phyloP scores from a whole-genome alignment of 1,284 basidiomycete species.

The Chondrostereum purpureum region DNA sequence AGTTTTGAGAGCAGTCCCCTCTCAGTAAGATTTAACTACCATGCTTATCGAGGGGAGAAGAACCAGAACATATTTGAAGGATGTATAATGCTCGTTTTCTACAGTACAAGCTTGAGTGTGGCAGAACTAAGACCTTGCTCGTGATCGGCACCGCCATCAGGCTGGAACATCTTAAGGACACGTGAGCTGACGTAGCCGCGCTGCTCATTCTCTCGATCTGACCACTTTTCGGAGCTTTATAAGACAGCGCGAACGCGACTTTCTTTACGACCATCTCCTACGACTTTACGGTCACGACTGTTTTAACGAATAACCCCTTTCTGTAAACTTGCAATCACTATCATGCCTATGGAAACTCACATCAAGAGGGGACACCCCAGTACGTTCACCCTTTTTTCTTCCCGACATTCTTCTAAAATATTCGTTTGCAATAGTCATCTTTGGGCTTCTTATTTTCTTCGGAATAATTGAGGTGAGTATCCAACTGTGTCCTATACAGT shows the following conservation, averaged over 20 bases:
- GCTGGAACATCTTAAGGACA: no score
- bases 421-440: constrained; percentile 2
- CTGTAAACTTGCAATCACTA: neutral
- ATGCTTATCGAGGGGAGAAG: no score
- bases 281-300: neutral
- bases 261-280: neutral
- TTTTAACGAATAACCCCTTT: neutral
- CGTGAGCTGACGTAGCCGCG: no score
- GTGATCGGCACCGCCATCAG: no score
- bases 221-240: neutral
- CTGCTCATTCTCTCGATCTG: no score
- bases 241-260: no score
- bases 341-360: neutral
- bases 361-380: neutral
- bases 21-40: no score
- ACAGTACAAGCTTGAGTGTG: no score
- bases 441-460: constrained; percentile 2
- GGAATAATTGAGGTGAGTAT: neutral
- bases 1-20: no score
- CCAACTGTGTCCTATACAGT: neutral
- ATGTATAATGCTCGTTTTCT: no score
- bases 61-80: no score
- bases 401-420: neutral
- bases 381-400: neutral
- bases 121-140: no score